Evolutionary conservation across 176 grass and related monocot species (phyloP).

Genomic region (Aegilops sharonensis): DNA sequence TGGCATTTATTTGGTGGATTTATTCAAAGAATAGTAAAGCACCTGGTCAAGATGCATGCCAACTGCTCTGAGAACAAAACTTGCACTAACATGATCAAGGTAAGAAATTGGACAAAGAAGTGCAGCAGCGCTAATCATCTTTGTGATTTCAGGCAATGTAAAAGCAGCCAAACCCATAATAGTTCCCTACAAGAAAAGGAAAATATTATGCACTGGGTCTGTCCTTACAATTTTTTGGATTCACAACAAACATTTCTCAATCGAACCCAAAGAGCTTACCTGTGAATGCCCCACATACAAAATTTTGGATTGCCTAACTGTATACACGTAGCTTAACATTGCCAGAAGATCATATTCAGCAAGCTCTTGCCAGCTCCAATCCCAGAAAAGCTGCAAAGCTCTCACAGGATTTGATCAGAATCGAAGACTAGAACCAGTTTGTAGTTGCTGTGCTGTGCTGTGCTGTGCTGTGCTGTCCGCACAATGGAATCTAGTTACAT

Average conservation of each 20-base stretch:
- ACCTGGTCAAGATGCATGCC: constrained; percentile 92
- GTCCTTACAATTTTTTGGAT: not conserved
- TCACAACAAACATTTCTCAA: not conserved
- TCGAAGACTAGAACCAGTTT: not conserved
- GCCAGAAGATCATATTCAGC: constrained; percentile 79
- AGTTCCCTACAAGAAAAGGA: constrained; percentile 69
- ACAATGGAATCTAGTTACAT: not conserved
- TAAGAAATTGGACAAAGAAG: constrained; percentile 99
- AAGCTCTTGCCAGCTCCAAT: constrained; percentile 98
- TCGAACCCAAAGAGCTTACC: constrained; percentile 39
- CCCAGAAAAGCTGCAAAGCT: constrained; percentile 82
- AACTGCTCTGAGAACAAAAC: constrained; percentile 84
- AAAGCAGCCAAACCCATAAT: constrained; percentile 95
- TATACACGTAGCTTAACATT: constrained; percentile 76
- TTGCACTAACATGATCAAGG: constrained; percentile 74
- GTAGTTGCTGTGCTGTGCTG: not conserved
- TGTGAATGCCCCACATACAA: constrained; percentile 85
- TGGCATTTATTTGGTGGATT: constrained; percentile 27
- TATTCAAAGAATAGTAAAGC: constrained; percentile 29
- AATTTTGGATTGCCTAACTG: constrained; percentile 67
- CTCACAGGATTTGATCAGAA: constrained; percentile 11
- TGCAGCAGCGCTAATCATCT: constrained; percentile 82
- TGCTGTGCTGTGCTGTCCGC: not conserved
- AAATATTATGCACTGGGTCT: not conserved
- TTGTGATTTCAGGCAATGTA: constrained; percentile 62